Base-by-base conservation (phyloP, 208 protist genomes). In the Tritrichomonas musculus region DNA sequence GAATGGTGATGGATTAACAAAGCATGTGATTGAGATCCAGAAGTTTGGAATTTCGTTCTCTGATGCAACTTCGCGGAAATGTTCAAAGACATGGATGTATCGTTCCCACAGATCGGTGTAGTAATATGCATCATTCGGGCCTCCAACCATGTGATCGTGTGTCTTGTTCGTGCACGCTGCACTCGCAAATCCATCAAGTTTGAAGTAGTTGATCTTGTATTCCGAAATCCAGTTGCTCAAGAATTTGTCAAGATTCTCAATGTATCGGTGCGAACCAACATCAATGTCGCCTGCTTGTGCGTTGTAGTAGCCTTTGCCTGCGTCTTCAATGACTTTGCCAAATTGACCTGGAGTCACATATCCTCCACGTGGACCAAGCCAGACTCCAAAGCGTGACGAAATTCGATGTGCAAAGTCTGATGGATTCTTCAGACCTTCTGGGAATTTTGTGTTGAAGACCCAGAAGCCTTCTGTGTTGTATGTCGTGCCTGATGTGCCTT, bases 11-110 rank as follows among this genome's bases (percentile, higher is more conserved):
- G 33, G 39, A 39, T 82, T 82, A 27, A 82, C 73, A 41, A 30
- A 82, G 41, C 73, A 82, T 82, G 73, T 82, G 41, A 82, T 82
- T 9, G 41, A 82, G 41, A 82, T 82, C 73, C 73, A 82, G 5
- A 82, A 50, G 41, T 82, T 41, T 25, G 41, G 4, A 27, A 82
- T 82, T 41, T 47, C 33, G 8, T 50, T 50, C 3, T 30, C 39
- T 1, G 3, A 9, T 14, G 69, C 69, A 27, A 4, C 44, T 33
- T 77, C 8, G 36, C 69, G 14, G 1, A 77, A 47, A 27, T 20
- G 33, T 30, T 82, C 73, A 27, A 82, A 82, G 14, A 82, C 11
- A 5, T 82, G 44, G 33, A 47, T 20, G 25, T 82, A 82, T 50
- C 39, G 33, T 39, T 82, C 73, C 73, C 73, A 82, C 0, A 82